phyloP scores from a whole-genome alignment of 148 eudicot species.

The Fagopyrum esculentum region DNA sequence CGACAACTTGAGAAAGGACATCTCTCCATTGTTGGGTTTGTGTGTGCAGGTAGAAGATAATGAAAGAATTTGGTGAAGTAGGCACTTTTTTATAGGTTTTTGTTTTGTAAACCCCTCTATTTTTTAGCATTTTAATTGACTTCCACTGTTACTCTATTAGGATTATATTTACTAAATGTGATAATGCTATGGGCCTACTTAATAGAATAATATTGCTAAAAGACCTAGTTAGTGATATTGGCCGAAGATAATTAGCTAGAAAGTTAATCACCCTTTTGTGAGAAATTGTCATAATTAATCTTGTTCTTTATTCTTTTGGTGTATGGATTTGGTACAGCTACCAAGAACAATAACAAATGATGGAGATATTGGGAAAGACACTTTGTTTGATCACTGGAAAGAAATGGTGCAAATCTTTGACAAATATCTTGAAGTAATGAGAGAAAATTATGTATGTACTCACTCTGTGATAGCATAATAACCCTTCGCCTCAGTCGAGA shows the following conservation, averaged over 20 bases:
- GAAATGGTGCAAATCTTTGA: conserved; percentile 68
- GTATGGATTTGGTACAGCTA: neutral
- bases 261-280: neutral
- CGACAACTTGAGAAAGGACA: conserved; percentile 77
- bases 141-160: too few species aligned
- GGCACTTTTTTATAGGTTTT: too few species aligned
- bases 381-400: conserved; percentile 81
- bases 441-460: conserved; percentile 43
- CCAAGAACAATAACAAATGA: conserved; percentile 18
- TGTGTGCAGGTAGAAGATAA: conserved; percentile 65
- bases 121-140: too few species aligned
- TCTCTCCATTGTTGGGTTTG: conserved; percentile 75
- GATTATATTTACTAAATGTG: too few species aligned
- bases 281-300: neutral
- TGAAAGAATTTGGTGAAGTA: too few species aligned
- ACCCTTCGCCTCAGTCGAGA: neutral
- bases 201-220: too few species aligned
- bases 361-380: conserved; percentile 45
- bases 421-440: conserved; percentile 25
- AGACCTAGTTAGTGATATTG: too few species aligned
- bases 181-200: too few species aligned
- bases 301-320: neutral
- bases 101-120: too few species aligned
- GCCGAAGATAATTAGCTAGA: neutral
- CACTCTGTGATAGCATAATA: neutral